Conservation (phyloP, 805 yeast species). For the Pichia thaimueangensis region DNA sequence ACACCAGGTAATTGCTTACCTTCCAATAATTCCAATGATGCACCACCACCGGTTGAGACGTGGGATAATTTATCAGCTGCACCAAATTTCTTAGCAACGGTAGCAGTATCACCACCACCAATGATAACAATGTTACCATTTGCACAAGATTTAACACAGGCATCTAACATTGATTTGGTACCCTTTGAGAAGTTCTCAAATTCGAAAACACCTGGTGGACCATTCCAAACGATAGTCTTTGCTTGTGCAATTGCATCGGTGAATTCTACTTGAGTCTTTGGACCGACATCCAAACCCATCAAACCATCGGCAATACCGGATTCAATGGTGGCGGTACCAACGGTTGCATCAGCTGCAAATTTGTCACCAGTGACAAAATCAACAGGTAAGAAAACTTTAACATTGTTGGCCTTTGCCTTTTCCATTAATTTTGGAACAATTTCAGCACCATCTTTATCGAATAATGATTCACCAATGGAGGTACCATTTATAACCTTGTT, state of each 20-base stretch:
- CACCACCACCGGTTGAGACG: constrained; percentile 99
- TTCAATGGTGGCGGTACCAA: constrained; percentile 77
- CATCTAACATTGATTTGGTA: constrained; percentile 85
- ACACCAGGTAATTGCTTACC: constrained; percentile 99
- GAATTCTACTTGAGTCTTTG: constrained; percentile 75
- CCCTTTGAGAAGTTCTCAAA: constrained; percentile 88
- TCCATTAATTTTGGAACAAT: constrained; percentile 86
- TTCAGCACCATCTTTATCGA: constrained; percentile 91
- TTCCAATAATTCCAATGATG: constrained; percentile 95
- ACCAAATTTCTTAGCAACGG: constrained; percentile 97
- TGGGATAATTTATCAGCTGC: constrained; percentile 94
- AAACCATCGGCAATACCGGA: constrained; percentile 92
- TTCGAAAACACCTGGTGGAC: constrained; percentile 99
- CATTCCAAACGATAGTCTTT: constrained; percentile 99
- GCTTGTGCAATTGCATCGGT: constrained; percentile 81
- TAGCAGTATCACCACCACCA: constrained; percentile 99
- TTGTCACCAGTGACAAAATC: constrained; percentile 95
- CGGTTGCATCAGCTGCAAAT: constrained; percentile 86
- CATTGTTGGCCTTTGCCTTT: constrained; percentile 95
- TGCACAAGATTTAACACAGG: constrained; percentile 78
- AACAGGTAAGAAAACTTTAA: constrained; percentile 87
- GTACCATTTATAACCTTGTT: constrained; percentile 84
- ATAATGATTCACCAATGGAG: constrained; percentile 87
- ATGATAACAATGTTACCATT: constrained; percentile 92
- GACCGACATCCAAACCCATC: constrained; percentile 96